Evolutionary conservation across 116 monocot species (phyloP).

Genomic region (Iris pallida): DNA sequence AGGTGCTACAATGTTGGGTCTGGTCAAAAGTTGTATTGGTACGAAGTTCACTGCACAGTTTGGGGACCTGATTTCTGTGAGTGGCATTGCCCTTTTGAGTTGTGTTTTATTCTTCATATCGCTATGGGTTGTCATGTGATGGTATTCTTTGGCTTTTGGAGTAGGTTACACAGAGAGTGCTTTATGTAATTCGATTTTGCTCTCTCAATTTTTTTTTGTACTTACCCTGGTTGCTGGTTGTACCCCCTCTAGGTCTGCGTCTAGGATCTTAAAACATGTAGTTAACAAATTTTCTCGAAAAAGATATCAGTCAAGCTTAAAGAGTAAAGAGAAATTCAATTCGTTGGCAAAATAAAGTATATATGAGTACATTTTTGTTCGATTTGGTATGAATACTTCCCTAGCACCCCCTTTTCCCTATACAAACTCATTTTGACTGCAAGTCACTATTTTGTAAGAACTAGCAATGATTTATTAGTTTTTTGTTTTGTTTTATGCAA

Average conservation of each 20-base stretch:
- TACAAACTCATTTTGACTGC: too few species aligned
- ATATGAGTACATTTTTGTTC: too few species aligned
- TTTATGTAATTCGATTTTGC: neutral
- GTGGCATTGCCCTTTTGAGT: neutral
- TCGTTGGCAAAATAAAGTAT: too few species aligned
- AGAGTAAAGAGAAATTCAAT: too few species aligned
- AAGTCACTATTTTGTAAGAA: neutral
- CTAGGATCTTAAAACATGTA: too few species aligned
- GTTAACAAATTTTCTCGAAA: too few species aligned
- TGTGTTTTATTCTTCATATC: neutral
- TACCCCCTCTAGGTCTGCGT: too few species aligned
- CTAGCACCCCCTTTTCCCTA: too few species aligned
- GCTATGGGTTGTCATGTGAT: neutral
- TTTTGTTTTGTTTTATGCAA: too few species aligned
- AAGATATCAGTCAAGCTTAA: too few species aligned
- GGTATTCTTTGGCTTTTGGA: neutral
- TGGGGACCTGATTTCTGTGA: conserved; percentile 83
- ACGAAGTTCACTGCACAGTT: conserved; percentile 97
- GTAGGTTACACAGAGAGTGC: neutral
- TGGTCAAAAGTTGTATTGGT: conserved; percentile 93
- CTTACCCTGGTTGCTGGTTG: neutral
- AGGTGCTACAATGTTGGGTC: conserved; percentile 61
- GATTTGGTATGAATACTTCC: too few species aligned
- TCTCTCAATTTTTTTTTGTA: neutral
- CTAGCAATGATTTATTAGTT: neutral